These are phyloP conservation scores for Cokeromyces recurvatus DNA, from an alignment of 371 early-diverging fungal genomes.

Conservation along the genomic window DNA sequence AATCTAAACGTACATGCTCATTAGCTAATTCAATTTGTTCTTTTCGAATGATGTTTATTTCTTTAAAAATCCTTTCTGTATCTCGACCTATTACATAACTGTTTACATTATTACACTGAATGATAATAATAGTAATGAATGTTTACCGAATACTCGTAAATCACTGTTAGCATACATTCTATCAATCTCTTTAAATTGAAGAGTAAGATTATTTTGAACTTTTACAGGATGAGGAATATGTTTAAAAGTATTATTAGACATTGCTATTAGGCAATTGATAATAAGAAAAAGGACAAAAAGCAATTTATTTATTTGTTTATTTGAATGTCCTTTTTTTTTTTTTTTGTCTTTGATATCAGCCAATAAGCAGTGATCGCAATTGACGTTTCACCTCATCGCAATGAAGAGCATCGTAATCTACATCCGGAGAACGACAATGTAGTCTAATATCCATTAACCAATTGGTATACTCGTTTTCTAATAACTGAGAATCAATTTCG, in stretches of 20 bases:
- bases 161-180: slow-evolving; percentile 8
- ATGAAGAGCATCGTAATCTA: slow-evolving; percentile 6
- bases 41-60: slow-evolving; percentile 14
- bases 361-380: no score
- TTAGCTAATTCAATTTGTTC: slow-evolving; percentile 19
- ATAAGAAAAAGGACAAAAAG: no score
- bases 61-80: slow-evolving; percentile 13
- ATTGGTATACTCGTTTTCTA: slow-evolving; percentile 55
- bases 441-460: slow-evolving; percentile 56
- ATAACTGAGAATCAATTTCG: slow-evolving; percentile 47
- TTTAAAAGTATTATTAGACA: no score
- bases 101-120: no score
- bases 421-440: slow-evolving; percentile 28
- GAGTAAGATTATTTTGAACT: slow-evolving; percentile 1
- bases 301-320: no score
- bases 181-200: slow-evolving; percentile 8
- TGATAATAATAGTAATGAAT: no score
- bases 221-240: slow-evolving; percentile 3
- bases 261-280: no score
- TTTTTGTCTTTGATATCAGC: no score
- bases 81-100: slow-evolving; percentile 10
- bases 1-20: slow-evolving; percentile 15
- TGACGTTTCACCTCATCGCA: slow-evolving; percentile 23
- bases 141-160: slow-evolving; percentile 15
- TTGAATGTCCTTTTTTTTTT: no score